phyloP scores from a whole-genome alignment of 1,284 basidiomycete genomes.

The Puccinia polysora region DNA sequence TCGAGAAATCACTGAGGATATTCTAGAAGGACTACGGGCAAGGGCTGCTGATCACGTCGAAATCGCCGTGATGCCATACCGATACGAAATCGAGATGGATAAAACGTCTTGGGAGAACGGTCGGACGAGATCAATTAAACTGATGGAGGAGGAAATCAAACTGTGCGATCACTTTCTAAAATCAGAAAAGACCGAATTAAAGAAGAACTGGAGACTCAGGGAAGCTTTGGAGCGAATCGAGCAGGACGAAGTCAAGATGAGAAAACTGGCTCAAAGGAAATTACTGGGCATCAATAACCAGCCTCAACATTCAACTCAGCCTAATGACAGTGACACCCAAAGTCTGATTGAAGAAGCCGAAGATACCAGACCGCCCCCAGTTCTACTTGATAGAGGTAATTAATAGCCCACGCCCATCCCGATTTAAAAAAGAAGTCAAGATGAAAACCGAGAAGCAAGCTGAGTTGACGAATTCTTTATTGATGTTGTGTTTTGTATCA shows the following conservation, averaged over 20 bases:
- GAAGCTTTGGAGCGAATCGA: slow-evolving; percentile 76
- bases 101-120: slow-evolving; percentile 89
- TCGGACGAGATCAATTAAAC: slow-evolving; percentile 65
- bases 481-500: slow-evolving; percentile 2
- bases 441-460: too few species aligned
- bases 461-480: neutral
- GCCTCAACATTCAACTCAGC: neutral
- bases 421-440: neutral
- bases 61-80: slow-evolving; percentile 99
- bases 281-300: slow-evolving; percentile 39
- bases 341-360: slow-evolving; percentile 12
- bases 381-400: slow-evolving; percentile 40
- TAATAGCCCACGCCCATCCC: neutral
- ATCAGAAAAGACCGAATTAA: slow-evolving; percentile 73
- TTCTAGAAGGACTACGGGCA: slow-evolving; percentile 83
- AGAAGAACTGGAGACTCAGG: slow-evolving; percentile 69
- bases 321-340: neutral
- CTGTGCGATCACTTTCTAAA: slow-evolving; percentile 66
- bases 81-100: slow-evolving; percentile 86
- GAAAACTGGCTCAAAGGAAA: slow-evolving; percentile 59
- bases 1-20: slow-evolving; percentile 82
- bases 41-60: slow-evolving; percentile 96
- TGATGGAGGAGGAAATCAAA: slow-evolving; percentile 75
- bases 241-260: slow-evolving; percentile 73
- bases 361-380: slow-evolving; percentile 34